Evolutionary conservation across 192 early-diverging fungal species (phyloP).

Genomic region (Linnemannia exigua): DNA sequence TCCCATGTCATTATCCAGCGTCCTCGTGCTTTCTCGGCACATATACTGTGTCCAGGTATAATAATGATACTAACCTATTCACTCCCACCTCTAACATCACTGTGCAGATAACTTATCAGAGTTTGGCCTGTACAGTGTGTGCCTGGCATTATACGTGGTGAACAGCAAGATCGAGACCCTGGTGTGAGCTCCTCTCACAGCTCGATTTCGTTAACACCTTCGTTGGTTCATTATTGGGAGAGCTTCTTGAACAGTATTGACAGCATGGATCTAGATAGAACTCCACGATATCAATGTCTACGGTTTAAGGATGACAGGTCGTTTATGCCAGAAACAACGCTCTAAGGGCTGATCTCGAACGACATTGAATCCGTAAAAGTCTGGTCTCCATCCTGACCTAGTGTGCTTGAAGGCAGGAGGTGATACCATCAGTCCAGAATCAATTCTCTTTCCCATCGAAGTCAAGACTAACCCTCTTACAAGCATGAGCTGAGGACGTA

Average conservation of each 20-base stretch:
- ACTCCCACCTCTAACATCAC: no score
- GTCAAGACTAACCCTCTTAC: slow-evolving; percentile 1
- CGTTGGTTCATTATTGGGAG: background rate
- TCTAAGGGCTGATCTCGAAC: background rate
- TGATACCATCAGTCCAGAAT: background rate
- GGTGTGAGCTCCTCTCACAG: slow-evolving; percentile 1
- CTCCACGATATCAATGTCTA: background rate
- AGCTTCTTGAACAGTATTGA: background rate
- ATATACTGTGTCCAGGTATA: no score
- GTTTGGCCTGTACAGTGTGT: background rate
- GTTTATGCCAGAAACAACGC: background rate
- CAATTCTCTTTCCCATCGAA: slow-evolving; percentile 20
- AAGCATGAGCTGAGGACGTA: background rate
- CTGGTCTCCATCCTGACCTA: slow-evolving; percentile 18
- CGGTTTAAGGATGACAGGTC: slow-evolving; percentile 2
- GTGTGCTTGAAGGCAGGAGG: background rate
- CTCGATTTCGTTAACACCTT: background rate
- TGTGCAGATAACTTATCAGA: background rate
- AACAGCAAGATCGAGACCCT: background rate
- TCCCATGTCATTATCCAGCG: no score
- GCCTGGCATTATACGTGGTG: background rate
- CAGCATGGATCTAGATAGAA: background rate
- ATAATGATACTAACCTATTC: no score
- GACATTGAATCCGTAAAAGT: background rate
- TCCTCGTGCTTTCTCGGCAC: no score